phyloP scores from a whole-genome alignment of 805 yeast species.

The Zygoascus flipseniorum region DNA sequence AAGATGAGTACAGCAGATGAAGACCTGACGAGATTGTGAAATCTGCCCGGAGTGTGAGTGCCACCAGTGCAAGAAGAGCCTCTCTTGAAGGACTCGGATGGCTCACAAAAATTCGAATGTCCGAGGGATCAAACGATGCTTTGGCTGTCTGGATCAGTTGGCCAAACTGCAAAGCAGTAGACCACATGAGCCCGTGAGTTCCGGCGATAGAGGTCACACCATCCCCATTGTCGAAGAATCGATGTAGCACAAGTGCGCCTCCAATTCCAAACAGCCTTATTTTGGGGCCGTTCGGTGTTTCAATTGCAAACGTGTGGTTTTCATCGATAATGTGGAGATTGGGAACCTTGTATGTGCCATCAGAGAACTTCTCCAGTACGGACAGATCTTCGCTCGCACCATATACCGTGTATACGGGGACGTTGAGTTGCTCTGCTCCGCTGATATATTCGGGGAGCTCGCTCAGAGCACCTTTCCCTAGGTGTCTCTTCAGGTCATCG shows the following conservation, averaged over 20 bases:
- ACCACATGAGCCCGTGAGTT: conserved; percentile 66
- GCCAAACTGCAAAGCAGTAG: conserved; percentile 62
- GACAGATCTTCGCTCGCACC: conserved; percentile 70
- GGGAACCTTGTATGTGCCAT: conserved; percentile 43
- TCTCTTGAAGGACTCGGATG: conserved; percentile 68
- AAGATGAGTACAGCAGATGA: conserved; percentile 61
- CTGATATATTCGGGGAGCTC: conserved; percentile 43
- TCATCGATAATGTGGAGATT: conserved; percentile 61
- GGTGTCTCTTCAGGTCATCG: conserved; percentile 39
- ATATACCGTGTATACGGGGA: conserved; percentile 69
- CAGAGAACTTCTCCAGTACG: conserved; percentile 54
- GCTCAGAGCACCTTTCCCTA: conserved; percentile 38
- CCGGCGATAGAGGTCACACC: conserved; percentile 42
- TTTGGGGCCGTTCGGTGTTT: conserved; percentile 35
- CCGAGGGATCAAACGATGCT: conserved; percentile 32
- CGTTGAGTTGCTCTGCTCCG: conserved; percentile 34
- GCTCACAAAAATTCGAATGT: conserved; percentile 53
- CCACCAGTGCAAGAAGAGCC: conserved; percentile 58
- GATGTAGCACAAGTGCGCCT: conserved; percentile 58
- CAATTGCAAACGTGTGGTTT: conserved; percentile 36
- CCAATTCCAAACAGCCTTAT: conserved; percentile 62
- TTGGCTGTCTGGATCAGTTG: conserved; percentile 46
- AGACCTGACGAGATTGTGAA: conserved; percentile 65
- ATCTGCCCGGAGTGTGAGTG: conserved; percentile 59
- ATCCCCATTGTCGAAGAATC: conserved; percentile 59